Base-by-base conservation (phyloP, 2,329 filamentous ascomycete species). In the Neofusicoccum sp. region DNA sequence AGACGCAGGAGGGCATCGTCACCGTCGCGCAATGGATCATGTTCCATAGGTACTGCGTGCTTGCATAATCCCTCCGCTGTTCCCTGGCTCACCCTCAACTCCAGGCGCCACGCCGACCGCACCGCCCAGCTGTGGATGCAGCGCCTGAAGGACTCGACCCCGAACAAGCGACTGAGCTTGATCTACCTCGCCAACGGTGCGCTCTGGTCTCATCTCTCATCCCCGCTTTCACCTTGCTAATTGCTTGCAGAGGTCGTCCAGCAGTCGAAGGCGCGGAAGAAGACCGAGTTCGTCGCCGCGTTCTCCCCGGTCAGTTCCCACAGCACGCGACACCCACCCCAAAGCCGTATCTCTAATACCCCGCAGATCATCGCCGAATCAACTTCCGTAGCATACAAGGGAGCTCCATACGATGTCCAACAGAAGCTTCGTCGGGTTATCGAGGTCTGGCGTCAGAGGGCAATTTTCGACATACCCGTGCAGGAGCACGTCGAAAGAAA, bases 11-110 rank as follows among this genome's bases (percentile, higher is more conserved):
- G 76, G 96, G 93, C 79, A 98, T 99, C 73, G 87, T 96, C 65
- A 94, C 92, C 39, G 93, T 96, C 66, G 93, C 95, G 64, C 94
- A 98, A 87, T 99, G 96, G 96, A 95, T 99, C 66, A 96, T 99
- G 90, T 99, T 99, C 76, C 94, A 99, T 80, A 90, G 93, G 93
- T 96, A 87, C 69, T 39, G 54, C 7, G n/a, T 36, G 14, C 54
- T 31, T n/a, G 41, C 39, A 33, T 34, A 11, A 6, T 31, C 41
- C 11, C 11, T 12, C 11, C 16, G 16, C 58, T 36, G 14, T 16
- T 6, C 39, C 12, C 5, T 39, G 14, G 29, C 56, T 58, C 36
- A 63, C 52, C 3, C 8, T 6, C n/a, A n/a, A 8, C 45, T 9
- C 34, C 65, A 97, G 94, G 76, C 89, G 95, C 76, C 91, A 97